Conservation (phyloP, 1,284 basidiomycete genomes). For the Melampsora americana region DNA sequence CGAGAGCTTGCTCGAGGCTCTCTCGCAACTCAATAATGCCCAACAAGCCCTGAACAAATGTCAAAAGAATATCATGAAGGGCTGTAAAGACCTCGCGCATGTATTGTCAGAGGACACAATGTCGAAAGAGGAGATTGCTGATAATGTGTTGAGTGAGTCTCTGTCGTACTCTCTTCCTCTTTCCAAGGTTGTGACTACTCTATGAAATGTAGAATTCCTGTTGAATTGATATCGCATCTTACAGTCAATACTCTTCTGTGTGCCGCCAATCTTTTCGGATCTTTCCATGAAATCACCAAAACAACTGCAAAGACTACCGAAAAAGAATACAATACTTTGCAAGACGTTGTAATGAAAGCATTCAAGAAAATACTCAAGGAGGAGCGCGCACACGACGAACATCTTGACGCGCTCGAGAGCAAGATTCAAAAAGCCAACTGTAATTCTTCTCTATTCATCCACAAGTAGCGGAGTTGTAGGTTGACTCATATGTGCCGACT, state of each 20-base stretch:
- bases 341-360: not conserved
- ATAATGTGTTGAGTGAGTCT: conserved; percentile 6
- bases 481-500: too few species aligned
- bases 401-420: conserved; percentile 2
- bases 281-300: conserved; percentile 1
- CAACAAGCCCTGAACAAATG: not conserved
- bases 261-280: not conserved
- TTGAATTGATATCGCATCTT: not conserved
- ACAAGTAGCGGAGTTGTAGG: too few species aligned
- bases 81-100: conserved; percentile 3
- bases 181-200: not conserved
- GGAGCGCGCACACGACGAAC: conserved; percentile 6
- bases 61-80: conserved; percentile 10
- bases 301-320: conserved; percentile 3
- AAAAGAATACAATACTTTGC: conserved; percentile 1
- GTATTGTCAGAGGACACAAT: conserved; percentile 1
- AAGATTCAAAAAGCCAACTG: conserved; percentile 12
- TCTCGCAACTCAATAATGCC: not conserved
- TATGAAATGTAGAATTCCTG: not conserved
- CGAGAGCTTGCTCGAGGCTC: not conserved
- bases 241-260: not conserved
- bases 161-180: not conserved
- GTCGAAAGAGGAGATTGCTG: conserved; percentile 1
- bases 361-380: conserved; percentile 6
- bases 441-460: not conserved